These are phyloP conservation scores for Vaccinium corymbosum DNA, from an alignment of 148 eudicot genomes.

Conservation along the genomic window DNA sequence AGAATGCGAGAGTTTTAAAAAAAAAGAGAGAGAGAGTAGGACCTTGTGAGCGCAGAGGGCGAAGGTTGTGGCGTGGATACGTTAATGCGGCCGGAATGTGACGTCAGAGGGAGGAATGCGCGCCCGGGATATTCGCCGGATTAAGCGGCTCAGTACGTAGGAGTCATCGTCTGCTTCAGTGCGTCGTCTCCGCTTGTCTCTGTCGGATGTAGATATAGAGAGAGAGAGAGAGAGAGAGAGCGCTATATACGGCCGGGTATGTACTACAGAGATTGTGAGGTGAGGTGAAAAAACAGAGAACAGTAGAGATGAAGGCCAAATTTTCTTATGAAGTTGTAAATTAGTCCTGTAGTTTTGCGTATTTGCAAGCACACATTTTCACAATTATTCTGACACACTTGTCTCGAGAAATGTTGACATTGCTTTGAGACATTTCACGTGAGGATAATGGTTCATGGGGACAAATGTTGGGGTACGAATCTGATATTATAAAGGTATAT, in stretches of 20 bases:
- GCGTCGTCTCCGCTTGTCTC: slow-evolving; percentile 12
- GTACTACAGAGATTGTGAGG: background rate
- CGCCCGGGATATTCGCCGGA: slow-evolving; percentile 33
- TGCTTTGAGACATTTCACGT: background rate
- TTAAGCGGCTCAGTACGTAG: slow-evolving; percentile 8
- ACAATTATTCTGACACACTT: background rate
- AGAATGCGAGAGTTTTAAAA: background rate
- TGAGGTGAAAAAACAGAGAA: background rate
- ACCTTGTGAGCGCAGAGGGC: background rate
- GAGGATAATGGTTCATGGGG: background rate
- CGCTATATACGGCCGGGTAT: background rate
- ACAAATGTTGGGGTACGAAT: background rate
- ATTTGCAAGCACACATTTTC: background rate
- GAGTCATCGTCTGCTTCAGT: background rate
- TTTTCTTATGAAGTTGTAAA: too few species aligned
- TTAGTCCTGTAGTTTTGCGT: background rate
- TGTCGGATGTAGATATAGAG: slow-evolving; percentile 19
- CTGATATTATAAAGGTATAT: background rate
- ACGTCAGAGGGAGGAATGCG: slow-evolving; percentile 21
- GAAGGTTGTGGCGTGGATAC: slow-evolving; percentile 3
- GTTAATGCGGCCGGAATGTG: slow-evolving; percentile 15
- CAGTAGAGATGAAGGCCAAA: background rate
- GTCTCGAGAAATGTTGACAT: background rate
- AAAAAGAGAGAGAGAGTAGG: background rate
- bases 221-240: background rate